Conservation (phyloP, 768 basidiomycete genomes). For the Cystofilobasidium macerans region DNA sequence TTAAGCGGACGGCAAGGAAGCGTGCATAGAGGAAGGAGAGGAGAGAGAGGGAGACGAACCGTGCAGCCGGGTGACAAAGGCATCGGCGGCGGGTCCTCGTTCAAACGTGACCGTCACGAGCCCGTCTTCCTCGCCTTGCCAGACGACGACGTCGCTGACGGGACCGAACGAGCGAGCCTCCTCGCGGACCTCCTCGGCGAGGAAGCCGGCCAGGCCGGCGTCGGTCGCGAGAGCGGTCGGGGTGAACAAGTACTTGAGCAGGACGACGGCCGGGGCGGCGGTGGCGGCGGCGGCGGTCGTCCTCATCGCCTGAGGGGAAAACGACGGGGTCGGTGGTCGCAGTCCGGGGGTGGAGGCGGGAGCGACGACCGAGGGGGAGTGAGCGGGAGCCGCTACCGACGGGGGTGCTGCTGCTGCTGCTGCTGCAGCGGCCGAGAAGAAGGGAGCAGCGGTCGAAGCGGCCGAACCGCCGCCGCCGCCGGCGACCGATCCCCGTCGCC, state of each 20-base stretch:
- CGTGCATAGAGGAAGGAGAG: too few species aligned
- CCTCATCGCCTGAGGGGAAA: background rate
- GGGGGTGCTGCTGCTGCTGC: too few species aligned
- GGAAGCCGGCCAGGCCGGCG: background rate
- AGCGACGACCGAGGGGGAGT: too few species aligned
- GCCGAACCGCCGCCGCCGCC: too few species aligned
- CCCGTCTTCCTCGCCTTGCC: background rate
- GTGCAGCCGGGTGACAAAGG: background rate
- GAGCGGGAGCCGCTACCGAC: too few species aligned
- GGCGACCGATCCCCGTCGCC: too few species aligned
- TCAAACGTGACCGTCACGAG: background rate
- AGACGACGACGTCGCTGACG: background rate
- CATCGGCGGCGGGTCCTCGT: background rate
- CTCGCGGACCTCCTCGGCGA: background rate
- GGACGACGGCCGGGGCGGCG: background rate
- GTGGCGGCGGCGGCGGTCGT: background rate
- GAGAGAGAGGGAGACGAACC: background rate
- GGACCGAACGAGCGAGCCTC: background rate
- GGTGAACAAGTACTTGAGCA: background rate
- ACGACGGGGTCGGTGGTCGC: background rate
- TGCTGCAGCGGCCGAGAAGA: too few species aligned
- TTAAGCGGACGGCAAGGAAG: too few species aligned
- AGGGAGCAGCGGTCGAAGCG: too few species aligned
- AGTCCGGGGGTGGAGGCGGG: too few species aligned
- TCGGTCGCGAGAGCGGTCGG: background rate